Evolutionary conservation across 2,329 filamentous ascomycete species (phyloP).

Genomic region (Botrytis squamosa): DNA sequence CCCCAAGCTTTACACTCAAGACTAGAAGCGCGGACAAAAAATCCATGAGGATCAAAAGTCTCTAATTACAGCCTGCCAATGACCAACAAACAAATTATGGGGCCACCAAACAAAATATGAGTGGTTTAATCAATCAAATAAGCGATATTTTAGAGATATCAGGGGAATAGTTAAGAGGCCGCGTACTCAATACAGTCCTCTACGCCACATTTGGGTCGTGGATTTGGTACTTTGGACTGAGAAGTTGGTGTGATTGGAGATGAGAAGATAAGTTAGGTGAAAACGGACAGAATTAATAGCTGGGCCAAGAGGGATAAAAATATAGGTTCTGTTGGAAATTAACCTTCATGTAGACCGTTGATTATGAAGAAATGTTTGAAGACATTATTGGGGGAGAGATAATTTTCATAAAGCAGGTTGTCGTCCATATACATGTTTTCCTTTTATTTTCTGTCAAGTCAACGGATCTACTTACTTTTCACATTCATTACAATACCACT

Average conservation of each 20-base stretch:
- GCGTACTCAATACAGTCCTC: not conserved
- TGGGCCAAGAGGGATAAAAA: not conserved
- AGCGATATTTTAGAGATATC: not conserved
- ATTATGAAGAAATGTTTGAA: not conserved
- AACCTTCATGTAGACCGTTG: not conserved
- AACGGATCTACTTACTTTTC: not conserved
- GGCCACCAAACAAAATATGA: not conserved
- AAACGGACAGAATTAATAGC: not conserved
- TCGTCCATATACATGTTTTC: not conserved
- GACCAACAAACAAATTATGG: constrained; percentile 2
- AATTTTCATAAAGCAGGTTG: not conserved
- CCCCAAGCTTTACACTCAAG: not conserved
- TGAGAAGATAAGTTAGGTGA: not conserved
- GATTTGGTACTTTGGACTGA: not conserved
- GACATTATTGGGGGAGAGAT: not conserved
- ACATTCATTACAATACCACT: not conserved
- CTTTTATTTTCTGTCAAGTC: not conserved
- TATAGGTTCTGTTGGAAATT: not conserved
- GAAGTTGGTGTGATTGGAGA: not conserved
- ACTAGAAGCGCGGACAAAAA: not conserved
- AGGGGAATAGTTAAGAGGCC: not conserved
- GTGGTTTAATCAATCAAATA: not conserved
- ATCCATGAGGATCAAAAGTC: not conserved
- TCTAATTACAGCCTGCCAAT: not conserved
- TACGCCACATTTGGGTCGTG: not conserved